phyloP scores from a whole-genome alignment of 1,284 basidiomycete genomes.

The Sphaerobolus stellatus region DNA sequence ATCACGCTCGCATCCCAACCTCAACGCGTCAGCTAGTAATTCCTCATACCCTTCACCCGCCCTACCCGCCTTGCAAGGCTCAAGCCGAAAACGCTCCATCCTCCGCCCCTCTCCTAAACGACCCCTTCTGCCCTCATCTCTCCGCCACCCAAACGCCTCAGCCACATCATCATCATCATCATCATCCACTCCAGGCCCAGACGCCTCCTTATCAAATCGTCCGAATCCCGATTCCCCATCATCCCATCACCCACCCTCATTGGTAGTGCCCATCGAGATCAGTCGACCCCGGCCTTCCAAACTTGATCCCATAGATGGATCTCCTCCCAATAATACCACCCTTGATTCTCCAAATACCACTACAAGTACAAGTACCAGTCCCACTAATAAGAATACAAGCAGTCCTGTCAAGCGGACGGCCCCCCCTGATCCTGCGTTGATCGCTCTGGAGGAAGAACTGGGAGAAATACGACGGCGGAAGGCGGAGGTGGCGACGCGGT shows the following conservation, averaged over 20 bases:
- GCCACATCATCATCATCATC: too few species aligned
- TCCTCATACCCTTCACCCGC: conserved; percentile 2
- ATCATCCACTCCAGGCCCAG: too few species aligned
- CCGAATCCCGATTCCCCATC: too few species aligned
- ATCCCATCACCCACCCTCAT: not conserved
- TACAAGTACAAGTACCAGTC: not conserved
- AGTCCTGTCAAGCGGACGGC: too few species aligned
- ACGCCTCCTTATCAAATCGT: too few species aligned
- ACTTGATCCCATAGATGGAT: not conserved
- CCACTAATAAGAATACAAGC: not conserved
- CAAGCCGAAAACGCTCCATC: too few species aligned
- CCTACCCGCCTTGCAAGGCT: conserved; percentile 7
- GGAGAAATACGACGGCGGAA: conserved; percentile 60
- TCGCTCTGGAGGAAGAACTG: conserved; percentile 48
- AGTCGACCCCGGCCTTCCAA: not conserved
- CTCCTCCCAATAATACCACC: not conserved
- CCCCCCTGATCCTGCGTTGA: too few species aligned
- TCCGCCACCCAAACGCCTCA: too few species aligned
- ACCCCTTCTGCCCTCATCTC: too few species aligned
- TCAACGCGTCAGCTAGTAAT: not conserved
- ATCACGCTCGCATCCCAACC: conserved; percentile 13
- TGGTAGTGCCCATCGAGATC: not conserved
- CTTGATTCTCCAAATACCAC: not conserved
- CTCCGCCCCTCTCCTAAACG: too few species aligned
- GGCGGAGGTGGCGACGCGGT: conserved; percentile 62